phyloP scores from a whole-genome alignment of 495 filamentous ascomycete species.

The Penicillium psychrofluorescens region DNA sequence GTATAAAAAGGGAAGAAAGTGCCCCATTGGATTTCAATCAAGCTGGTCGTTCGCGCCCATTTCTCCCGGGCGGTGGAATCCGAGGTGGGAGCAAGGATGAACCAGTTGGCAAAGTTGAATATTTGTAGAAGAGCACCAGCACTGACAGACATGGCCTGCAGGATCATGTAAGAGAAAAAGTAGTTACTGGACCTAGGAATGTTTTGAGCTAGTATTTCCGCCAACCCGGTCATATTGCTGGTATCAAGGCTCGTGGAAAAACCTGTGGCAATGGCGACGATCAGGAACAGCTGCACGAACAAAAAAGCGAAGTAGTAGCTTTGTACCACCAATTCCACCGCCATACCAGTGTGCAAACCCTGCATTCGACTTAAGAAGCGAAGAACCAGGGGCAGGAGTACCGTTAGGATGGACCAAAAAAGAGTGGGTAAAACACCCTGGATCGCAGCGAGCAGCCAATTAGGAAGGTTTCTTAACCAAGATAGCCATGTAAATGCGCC shows the following conservation, averaged over 20 bases:
- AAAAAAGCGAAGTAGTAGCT: constrained; percentile 91
- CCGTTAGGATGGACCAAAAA: constrained; percentile 71
- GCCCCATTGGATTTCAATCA: constrained; percentile 81
- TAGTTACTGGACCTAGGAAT: constrained; percentile 89
- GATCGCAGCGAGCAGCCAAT: constrained; percentile 60
- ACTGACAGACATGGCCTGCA: constrained; percentile 85
- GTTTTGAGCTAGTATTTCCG: constrained; percentile 66
- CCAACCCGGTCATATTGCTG: constrained; percentile 51
- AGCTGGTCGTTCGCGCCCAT: constrained; percentile 73
- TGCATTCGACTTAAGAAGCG: constrained; percentile 65
- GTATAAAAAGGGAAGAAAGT: constrained; percentile 94
- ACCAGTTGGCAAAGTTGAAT: constrained; percentile 67
- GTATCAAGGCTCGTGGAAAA: constrained; percentile 56
- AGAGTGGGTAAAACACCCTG: constrained; percentile 87
- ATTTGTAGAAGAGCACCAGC: constrained; percentile 89
- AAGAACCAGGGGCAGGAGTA: constrained; percentile 73
- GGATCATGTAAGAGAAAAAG: constrained; percentile 97
- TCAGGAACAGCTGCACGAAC: constrained; percentile 90
- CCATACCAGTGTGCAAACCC: constrained; percentile 76
- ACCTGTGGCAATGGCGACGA: constrained; percentile 81
- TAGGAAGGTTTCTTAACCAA: constrained; percentile 60
- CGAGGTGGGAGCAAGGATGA: constrained; percentile 65
- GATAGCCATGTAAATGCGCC: constrained; percentile 55
- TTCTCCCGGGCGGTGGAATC: constrained; percentile 87
- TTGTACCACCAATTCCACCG: constrained; percentile 74